These are phyloP conservation scores for Fragosphaeria purpurea DNA, from an alignment of 2,329 filamentous ascomycete genomes.

Conservation along the genomic window DNA sequence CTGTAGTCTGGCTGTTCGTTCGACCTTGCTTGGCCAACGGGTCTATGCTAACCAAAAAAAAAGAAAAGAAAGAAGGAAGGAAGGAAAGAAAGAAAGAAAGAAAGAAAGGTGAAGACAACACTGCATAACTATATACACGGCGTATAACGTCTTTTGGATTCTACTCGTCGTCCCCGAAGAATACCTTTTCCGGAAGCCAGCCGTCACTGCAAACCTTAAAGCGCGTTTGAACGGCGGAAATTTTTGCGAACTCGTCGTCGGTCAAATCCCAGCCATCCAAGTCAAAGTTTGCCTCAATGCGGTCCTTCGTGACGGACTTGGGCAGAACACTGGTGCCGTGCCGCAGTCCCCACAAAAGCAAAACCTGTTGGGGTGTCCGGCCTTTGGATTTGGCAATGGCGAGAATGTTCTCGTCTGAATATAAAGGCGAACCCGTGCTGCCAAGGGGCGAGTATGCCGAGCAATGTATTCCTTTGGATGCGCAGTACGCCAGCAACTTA, in stretches of 20 bases:
- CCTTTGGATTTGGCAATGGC: slow-evolving; percentile 55
- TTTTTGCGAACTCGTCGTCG: slow-evolving; percentile 58
- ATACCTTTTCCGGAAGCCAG: slow-evolving; percentile 69
- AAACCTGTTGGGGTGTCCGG: slow-evolving; percentile 63
- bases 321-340: slow-evolving; percentile 78
- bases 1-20: too few species aligned
- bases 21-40: too few species aligned
- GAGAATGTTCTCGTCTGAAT: slow-evolving; percentile 54
- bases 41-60: too few species aligned
- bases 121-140: too few species aligned
- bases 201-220: slow-evolving; percentile 74
- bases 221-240: slow-evolving; percentile 59
- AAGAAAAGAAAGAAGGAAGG: neutral
- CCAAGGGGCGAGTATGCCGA: slow-evolving; percentile 69
- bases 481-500: slow-evolving; percentile 65
- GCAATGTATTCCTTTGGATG: slow-evolving; percentile 62
- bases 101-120: too few species aligned
- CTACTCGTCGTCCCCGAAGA: slow-evolving; percentile 75
- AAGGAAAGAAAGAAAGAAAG: neutral
- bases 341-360: slow-evolving; percentile 71
- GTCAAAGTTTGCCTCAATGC: slow-evolving; percentile 69
- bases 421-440: slow-evolving; percentile 58
- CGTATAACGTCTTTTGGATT: too few species aligned
- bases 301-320: slow-evolving; percentile 64
- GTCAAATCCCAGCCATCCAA: slow-evolving; percentile 65